Evolutionary conservation across 192 early-diverging fungal genomes (phyloP).

Genomic region (Geranomyces michiganensis): DNA sequence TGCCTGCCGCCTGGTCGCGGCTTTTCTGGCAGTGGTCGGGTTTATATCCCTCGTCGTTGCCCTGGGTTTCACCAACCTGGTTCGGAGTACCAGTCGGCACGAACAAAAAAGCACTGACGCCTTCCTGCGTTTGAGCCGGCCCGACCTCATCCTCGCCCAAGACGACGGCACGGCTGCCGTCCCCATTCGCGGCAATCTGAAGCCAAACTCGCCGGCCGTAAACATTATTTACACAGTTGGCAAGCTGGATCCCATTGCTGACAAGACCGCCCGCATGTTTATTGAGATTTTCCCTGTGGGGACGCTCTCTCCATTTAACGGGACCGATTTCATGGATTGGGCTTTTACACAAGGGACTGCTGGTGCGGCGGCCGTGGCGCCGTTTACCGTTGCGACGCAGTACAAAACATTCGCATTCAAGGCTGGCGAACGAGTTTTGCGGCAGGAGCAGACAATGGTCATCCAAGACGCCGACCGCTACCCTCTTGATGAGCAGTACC

Average conservation of each 20-base stretch:
- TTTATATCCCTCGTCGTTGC: conserved; percentile 1
- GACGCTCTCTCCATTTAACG: not conserved
- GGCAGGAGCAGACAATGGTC: not conserved
- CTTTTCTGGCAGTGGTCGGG: not conserved
- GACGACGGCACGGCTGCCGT: too few species aligned
- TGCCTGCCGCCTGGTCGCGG: not conserved
- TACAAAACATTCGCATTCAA: conserved; percentile 14
- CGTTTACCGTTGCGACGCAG: not conserved
- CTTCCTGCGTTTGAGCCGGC: not conserved
- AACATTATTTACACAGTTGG: conserved; percentile 11
- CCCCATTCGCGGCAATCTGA: not conserved
- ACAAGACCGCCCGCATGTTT: conserved; percentile 1
- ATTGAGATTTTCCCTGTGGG: conserved; percentile 2
- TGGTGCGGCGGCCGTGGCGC: not conserved
- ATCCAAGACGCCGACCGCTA: conserved; percentile 4
- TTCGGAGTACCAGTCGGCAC: not conserved
- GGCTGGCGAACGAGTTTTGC: conserved; percentile 1
- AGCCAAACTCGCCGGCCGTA: not conserved
- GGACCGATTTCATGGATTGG: not conserved
- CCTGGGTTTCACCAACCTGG: conserved; percentile 4
- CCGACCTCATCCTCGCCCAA: not conserved
- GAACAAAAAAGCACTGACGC: not conserved
- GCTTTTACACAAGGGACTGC: too few species aligned
- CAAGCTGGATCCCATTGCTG: conserved; percentile 8
- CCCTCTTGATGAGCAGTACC: conserved; percentile 5